Base-by-base conservation (phyloP, 164 flowering plant genomes). In the Liriodendron chinense region DNA sequence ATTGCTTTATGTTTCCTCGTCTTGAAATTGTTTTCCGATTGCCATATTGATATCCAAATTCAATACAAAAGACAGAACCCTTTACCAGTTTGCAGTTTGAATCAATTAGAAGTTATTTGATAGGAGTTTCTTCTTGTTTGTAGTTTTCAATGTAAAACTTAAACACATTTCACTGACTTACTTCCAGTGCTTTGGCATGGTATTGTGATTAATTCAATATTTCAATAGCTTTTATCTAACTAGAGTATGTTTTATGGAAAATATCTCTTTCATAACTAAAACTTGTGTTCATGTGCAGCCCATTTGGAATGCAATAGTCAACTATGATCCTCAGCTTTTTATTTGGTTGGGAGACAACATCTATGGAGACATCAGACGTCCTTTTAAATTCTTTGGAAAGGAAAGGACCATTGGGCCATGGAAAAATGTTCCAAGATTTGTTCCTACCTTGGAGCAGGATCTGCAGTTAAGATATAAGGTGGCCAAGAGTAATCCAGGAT, bases 301-400 rank as follows among this genome's bases (percentile, higher is more conserved):
- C 49, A 89, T 92, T 18, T 92, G 97, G 97, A 72, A 88, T 66
- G 85, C 90, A 34, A 82, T 92, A 34, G 78, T 75, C 50, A 71
- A 85, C 43, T 90, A 86, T 68, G 80, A 86, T 78, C 97, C 97
- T 13, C 92, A 92, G 71, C 67, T 92, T 28, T 89, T 89, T 74
- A 86, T 90, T 71, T 92, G 94, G 94, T 74, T 92, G 79, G 94
- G 97, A 64, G 97, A 92, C 80, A 92, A 90, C 82, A 90, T 92
- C 13, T 92, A 90, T 76, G 94, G 94, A 70, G 97, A 92, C 73
- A 80, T 75, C 13, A 86, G 79, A 62, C 87, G 87, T 5, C 92
- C 93, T 59, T 88, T 82, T 65, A 85, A 76, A 64, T 8, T 92
- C 1, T 81, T 92, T 76, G 94, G 97, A 14, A 86, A 84, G 72